Evolutionary conservation across 805 yeast genomes (phyloP).

Genomic region (Yarrowia sp.): DNA sequence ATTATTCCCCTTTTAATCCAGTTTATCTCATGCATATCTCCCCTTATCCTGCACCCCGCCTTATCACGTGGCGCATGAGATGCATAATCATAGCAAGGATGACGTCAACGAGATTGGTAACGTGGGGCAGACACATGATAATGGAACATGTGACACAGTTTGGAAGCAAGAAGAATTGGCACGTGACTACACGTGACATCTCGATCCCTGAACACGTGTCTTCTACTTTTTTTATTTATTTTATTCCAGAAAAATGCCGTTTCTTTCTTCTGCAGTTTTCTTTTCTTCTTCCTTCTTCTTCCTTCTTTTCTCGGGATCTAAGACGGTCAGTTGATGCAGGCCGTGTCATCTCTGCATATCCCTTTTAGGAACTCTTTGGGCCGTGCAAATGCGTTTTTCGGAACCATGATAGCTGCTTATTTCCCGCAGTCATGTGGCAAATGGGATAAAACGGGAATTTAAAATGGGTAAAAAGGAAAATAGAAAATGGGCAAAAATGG

Average conservation of each 20-base stretch:
- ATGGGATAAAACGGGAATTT: too few species aligned
- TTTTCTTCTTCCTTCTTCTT: too few species aligned
- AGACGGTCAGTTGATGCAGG: background rate
- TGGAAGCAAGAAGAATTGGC: too few species aligned
- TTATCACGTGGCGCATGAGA: constrained; percentile 16
- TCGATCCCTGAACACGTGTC: background rate
- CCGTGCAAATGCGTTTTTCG: background rate
- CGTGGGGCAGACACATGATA: background rate
- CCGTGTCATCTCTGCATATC: background rate
- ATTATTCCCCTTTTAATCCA: too few species aligned
- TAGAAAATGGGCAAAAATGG: too few species aligned
- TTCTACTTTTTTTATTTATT: too few species aligned
- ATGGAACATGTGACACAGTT: background rate
- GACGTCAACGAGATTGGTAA: constrained; percentile 6
- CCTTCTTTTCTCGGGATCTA: background rate
- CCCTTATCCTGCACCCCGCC: background rate
- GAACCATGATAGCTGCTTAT: constrained; percentile 15
- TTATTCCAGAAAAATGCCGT: background rate
- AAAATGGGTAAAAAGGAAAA: background rate
- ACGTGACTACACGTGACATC: too few species aligned
- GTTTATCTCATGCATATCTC: too few species aligned
- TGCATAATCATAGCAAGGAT: constrained; percentile 12
- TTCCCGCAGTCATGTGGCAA: constrained; percentile 14
- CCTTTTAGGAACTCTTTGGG: background rate
- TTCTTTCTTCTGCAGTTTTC: too few species aligned